A percentile compares a stretch with the other conserved stretches of the same genome.
Evolutionary conservation across 345 rosid species (phyloP).

Genomic region (Brassica incana): DNA sequence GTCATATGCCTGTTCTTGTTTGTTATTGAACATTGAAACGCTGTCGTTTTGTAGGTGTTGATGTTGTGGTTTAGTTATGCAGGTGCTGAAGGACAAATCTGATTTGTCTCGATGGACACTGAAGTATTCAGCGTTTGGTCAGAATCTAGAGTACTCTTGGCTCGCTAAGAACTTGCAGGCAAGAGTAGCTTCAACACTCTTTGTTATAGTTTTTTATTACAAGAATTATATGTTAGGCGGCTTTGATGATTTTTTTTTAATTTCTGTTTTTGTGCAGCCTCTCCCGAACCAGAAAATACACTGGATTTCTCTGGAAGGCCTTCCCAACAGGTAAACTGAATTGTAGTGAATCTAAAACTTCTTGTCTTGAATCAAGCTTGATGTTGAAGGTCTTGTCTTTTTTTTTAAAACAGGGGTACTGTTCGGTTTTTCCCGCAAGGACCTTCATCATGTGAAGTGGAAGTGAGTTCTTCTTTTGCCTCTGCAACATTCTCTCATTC

Average conservation of each 20-base stretch:
- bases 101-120: constrained; percentile 79
- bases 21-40: background rate
- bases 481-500: background rate
- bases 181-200: constrained; percentile 22
- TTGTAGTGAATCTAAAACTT: background rate
- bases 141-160: constrained; percentile 81
- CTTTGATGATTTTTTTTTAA: background rate
- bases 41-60: background rate
- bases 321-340: constrained; percentile 62
- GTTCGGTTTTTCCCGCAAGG: constrained; percentile 86
- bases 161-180: constrained; percentile 93
- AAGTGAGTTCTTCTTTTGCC: constrained; percentile 49
- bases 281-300: constrained; percentile 85
- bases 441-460: constrained; percentile 63
- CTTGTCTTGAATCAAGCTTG: constrained; percentile 7
- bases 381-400: constrained; percentile 19
- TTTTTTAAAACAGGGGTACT: constrained; percentile 56
- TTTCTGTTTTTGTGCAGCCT: constrained; percentile 55
- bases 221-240: background rate
- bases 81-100: constrained; percentile 76
- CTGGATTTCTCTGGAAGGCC: constrained; percentile 89
- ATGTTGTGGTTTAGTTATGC: constrained; percentile 13
- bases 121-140: constrained; percentile 84
- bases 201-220: background rate
- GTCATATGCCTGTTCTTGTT: constrained; percentile 25